phyloP scores from a whole-genome alignment of 176 grass and related monocot genomes.

The Paspalum notatum region DNA sequence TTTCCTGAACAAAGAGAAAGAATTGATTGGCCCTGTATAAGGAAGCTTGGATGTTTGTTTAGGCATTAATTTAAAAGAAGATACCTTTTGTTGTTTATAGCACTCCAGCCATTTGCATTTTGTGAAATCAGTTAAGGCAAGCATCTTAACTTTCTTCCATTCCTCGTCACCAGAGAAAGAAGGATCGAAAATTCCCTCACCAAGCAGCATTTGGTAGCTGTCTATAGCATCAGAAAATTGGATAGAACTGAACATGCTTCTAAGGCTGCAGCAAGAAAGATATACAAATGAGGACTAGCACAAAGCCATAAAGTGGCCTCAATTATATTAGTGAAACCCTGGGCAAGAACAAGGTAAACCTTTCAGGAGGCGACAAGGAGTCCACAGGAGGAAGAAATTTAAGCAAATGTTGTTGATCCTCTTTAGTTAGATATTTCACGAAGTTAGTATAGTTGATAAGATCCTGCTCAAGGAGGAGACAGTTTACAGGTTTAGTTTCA shows the following conservation, averaged over 20 bases:
- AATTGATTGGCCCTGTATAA: conserved; percentile 22
- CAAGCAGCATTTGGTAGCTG: conserved; percentile 60
- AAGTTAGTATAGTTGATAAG: conserved; percentile 66
- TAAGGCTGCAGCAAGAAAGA: conserved; percentile 53
- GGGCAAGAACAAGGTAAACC: conserved; percentile 32
- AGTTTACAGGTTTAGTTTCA: conserved; percentile 13
- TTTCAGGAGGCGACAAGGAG: conserved; percentile 45
- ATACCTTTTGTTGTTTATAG: conserved; percentile 43
- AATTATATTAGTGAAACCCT: background rate
- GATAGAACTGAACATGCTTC: conserved; percentile 64
- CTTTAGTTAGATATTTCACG: conserved; percentile 57
- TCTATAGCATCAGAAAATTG: conserved; percentile 66
- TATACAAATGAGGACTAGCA: conserved; percentile 26
- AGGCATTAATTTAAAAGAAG: conserved; percentile 14
- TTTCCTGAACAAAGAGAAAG: conserved; percentile 53
- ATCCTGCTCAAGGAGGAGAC: conserved; percentile 49
- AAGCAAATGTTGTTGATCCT: conserved; percentile 59
- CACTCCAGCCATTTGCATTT: conserved; percentile 62
- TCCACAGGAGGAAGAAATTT: conserved; percentile 70
- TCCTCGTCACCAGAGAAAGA: conserved; percentile 47
- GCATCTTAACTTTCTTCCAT: conserved; percentile 46
- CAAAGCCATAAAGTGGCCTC: conserved; percentile 14
- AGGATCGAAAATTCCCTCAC: conserved; percentile 60
- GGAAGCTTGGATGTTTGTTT: background rate
- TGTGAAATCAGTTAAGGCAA: conserved; percentile 48